A percentile compares a stretch with the other conserved stretches of the same genome.
Conservation (phyloP, 2,329 filamentous ascomycete species). For the Paraphoma chrysanthemicola region DNA sequence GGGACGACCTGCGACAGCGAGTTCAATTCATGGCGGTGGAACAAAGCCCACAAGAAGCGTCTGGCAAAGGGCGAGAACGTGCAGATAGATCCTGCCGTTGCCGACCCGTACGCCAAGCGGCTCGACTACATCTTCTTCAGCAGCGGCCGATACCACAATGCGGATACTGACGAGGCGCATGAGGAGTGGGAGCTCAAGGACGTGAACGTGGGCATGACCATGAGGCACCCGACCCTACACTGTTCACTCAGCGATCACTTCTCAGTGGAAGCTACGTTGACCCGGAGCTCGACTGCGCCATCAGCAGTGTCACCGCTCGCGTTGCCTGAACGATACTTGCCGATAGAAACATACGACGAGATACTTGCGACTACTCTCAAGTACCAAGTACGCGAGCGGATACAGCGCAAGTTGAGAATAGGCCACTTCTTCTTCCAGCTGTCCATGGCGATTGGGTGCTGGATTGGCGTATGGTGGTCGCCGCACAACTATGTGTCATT, state of each 20-base stretch:
- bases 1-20: slow-evolving; percentile 86
- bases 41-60: slow-evolving; percentile 70
- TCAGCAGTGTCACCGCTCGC: slow-evolving; percentile 17
- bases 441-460: slow-evolving; percentile 72
- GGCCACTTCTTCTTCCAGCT: slow-evolving; percentile 76
- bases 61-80: slow-evolving; percentile 71
- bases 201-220: slow-evolving; percentile 78
- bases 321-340: slow-evolving; percentile 44
- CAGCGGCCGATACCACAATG: slow-evolving; percentile 33
- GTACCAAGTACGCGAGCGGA: slow-evolving; percentile 74
- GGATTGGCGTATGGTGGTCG: slow-evolving; percentile 86
- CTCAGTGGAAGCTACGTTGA: slow-evolving; percentile 81
- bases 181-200: slow-evolving; percentile 72
- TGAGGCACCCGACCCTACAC: slow-evolving; percentile 78
- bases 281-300: slow-evolving; percentile 20
- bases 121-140: slow-evolving; percentile 92
- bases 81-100: slow-evolving; percentile 67
- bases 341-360: slow-evolving; percentile 68
- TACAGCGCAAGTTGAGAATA: slow-evolving; percentile 75
- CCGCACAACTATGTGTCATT: slow-evolving; percentile 79
- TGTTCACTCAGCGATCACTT: slow-evolving; percentile 97
- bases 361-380: slow-evolving; percentile 73
- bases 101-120: slow-evolving; percentile 80
- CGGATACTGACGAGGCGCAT: slow-evolving; percentile 30
- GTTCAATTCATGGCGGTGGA: slow-evolving; percentile 95